phyloP scores from a whole-genome alignment of 2,329 filamentous ascomycete species.

The Fusarium tuaranense region DNA sequence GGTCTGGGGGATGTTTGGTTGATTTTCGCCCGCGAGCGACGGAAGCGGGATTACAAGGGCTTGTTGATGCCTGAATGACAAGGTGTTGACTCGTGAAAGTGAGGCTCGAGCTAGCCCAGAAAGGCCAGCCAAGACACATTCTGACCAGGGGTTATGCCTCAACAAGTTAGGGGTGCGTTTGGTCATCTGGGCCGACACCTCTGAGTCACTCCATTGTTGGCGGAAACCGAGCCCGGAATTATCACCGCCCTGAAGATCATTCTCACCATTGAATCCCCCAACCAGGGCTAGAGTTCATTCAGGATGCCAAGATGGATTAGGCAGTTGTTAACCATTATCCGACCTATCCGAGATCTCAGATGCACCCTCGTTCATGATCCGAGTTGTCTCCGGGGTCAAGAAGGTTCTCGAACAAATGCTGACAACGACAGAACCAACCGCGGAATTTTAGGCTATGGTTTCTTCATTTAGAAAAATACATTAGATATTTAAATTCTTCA shows the following conservation, averaged over 20 bases:
- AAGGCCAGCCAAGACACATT: background rate
- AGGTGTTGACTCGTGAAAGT: slow-evolving; percentile 20
- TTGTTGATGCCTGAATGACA: slow-evolving; percentile 12
- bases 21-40: slow-evolving; percentile 20
- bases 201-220: background rate
- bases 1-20: slow-evolving; percentile 38
- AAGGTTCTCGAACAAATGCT: background rate
- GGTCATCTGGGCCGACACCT: background rate
- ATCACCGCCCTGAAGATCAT: background rate
- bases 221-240: background rate
- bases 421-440: background rate
- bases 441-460: background rate
- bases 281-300: background rate
- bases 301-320: background rate
- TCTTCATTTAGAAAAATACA: background rate
- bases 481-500: background rate
- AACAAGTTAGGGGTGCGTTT: background rate
- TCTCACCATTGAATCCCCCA: background rate
- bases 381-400: background rate
- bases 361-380: background rate
- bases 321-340: background rate
- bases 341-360: background rate
- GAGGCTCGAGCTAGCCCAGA: slow-evolving; percentile 3
- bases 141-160: background rate
- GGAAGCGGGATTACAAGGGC: slow-evolving; percentile 22